Evolutionary conservation across 495 filamentous ascomycete genomes (phyloP).

Genomic region (Penicillium malachiteum): DNA sequence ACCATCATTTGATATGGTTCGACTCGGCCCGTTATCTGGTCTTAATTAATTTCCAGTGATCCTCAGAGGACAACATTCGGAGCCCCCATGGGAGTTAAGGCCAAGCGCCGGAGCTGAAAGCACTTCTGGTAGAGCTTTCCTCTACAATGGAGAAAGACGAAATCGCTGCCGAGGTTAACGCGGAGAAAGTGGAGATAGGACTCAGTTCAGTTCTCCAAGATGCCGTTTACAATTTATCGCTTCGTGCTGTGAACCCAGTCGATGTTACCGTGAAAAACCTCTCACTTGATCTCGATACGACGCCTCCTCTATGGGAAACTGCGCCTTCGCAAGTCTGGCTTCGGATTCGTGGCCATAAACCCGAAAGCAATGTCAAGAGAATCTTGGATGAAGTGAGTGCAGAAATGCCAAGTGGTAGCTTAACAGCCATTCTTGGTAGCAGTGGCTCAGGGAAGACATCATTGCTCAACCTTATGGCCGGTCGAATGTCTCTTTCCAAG

Average conservation of each 20-base stretch:
- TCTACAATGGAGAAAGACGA: constrained; percentile 20
- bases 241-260: constrained; percentile 60
- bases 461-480: constrained; percentile 66
- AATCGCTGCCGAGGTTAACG: constrained; percentile 10
- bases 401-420: constrained; percentile 56
- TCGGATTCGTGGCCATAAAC: constrained; percentile 23
- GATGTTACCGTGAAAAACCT: constrained; percentile 56
- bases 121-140: no score
- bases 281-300: constrained; percentile 53
- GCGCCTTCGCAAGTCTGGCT: constrained; percentile 24
- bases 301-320: constrained; percentile 40
- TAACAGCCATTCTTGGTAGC: constrained; percentile 72
- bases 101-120: not conserved
- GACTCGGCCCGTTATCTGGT: no score
- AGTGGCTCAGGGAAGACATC: constrained; percentile 75
- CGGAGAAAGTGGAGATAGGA: constrained; percentile 12
- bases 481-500: constrained; percentile 56
- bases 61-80: not conserved
- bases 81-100: not conserved
- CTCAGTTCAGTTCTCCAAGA: constrained; percentile 11
- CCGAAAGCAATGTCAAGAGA: constrained; percentile 16
- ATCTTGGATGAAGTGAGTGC: constrained; percentile 57
- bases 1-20: no score
- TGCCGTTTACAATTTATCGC: constrained; percentile 42
- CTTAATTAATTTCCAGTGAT: not conserved